These are phyloP conservation scores for Ophiorrhiza pumila DNA, from an alignment of 257 asterid genomes.

Conservation along the genomic window DNA sequence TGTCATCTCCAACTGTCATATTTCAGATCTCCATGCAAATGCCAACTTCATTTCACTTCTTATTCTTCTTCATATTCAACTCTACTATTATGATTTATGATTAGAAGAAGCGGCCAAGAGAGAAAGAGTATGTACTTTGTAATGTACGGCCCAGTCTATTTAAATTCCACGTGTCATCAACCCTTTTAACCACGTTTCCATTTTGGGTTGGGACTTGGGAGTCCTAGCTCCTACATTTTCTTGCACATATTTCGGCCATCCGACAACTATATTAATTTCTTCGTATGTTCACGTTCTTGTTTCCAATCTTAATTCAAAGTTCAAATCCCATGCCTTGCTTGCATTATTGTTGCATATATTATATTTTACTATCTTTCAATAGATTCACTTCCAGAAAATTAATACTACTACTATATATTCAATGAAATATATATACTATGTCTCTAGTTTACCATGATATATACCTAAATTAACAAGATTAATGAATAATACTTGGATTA, in stretches of 20 bases:
- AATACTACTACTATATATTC: no score
- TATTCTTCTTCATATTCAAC: no score
- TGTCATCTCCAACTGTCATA: conserved; percentile 42
- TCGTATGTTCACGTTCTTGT: conserved; percentile 25
- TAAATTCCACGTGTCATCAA: conserved; percentile 22
- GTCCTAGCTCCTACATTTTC: no score
- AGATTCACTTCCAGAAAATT: no score
- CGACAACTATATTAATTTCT: conserved; percentile 25
- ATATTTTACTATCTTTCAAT: no score
- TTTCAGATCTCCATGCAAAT: conserved; percentile 37
- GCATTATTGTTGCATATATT: neutral
- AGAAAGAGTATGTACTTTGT: conserved; percentile 31
- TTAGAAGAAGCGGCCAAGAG: neutral
- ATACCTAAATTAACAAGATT: no score
- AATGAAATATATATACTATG: no score
- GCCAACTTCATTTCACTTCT: no score
- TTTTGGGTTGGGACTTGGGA: no score
- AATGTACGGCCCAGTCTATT: conserved; percentile 23
- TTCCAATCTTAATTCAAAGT: no score
- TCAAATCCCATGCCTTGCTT: neutral
- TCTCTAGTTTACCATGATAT: no score
- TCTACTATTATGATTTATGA: neutral
- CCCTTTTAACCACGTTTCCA: conserved; percentile 14
- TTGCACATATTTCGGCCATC: neutral
- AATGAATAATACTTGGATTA: no score